Conservation (phyloP, 352 stramenopile genomes). For the Saprolegnia diclina region DNA sequence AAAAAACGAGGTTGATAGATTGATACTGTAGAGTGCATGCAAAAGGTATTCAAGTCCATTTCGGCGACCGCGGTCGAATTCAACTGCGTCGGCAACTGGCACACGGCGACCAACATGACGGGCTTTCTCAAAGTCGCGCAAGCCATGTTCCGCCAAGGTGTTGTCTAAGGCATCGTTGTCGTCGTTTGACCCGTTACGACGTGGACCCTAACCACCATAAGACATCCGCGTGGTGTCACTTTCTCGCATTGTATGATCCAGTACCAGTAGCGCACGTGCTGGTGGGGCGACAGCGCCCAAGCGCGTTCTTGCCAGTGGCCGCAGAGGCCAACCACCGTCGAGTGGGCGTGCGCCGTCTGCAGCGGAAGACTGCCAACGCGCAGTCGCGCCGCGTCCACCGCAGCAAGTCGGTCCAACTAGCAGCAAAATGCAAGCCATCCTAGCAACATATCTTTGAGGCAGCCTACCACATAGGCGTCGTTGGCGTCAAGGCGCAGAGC, state of each 20-base stretch:
- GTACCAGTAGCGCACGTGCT: not conserved
- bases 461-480: not conserved
- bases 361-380: too few species aligned
- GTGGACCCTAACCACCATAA: not conserved
- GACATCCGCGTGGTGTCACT: too few species aligned
- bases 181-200: not conserved
- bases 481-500: not conserved
- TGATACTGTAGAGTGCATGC: slow-evolving; percentile 64
- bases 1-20: not conserved
- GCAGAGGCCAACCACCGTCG: too few species aligned
- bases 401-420: too few species aligned
- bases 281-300: not conserved
- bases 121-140: slow-evolving; percentile 96
- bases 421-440: too few species aligned
- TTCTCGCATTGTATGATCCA: too few species aligned
- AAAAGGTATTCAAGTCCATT: slow-evolving; percentile 61
- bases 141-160: slow-evolving; percentile 95
- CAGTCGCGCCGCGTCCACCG: too few species aligned
- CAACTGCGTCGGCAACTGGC: slow-evolving; percentile 64
- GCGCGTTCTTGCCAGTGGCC: not conserved
- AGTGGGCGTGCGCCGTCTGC: too few species aligned
- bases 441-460: too few species aligned
- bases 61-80: slow-evolving; percentile 66
- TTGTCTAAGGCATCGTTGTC: slow-evolving; percentile 75
- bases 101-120: slow-evolving; percentile 93